phyloP scores from a whole-genome alignment of 2,329 filamentous ascomycete genomes.

The Byssoonygena ceratinophila region DNA sequence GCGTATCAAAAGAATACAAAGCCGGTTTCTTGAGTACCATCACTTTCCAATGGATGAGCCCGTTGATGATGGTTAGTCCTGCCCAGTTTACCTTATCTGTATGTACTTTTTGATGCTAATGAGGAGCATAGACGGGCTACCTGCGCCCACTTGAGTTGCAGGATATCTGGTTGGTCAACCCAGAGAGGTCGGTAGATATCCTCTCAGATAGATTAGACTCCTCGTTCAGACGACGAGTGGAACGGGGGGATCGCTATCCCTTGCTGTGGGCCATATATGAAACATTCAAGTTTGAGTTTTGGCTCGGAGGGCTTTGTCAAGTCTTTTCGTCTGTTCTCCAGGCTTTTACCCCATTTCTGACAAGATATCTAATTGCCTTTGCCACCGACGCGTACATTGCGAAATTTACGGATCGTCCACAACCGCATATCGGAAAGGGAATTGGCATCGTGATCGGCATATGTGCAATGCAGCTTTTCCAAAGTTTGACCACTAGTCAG shows the following conservation, averaged over 20 bases:
- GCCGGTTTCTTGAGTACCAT: constrained; percentile 65
- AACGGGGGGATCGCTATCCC: constrained; percentile 59
- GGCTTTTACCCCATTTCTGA: constrained; percentile 71
- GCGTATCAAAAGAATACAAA: constrained; percentile 56
- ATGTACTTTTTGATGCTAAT: neutral
- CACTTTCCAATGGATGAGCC: constrained; percentile 82
- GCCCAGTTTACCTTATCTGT: neutral
- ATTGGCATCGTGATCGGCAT: constrained; percentile 77
- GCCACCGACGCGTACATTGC: constrained; percentile 68
- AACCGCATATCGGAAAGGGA: constrained; percentile 62
- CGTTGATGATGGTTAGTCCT: constrained; percentile 61
- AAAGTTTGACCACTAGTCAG: constrained; percentile 74
- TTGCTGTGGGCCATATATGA: constrained; percentile 75
- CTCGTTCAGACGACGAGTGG: constrained; percentile 58
- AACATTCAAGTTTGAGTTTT: constrained; percentile 74
- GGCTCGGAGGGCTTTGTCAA: constrained; percentile 69
- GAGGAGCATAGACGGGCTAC: constrained; percentile 57
- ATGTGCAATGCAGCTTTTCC: constrained; percentile 70
- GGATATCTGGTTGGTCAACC: constrained; percentile 85
- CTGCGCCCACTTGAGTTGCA: constrained; percentile 69
- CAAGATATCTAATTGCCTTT: constrained; percentile 79
- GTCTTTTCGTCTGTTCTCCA: constrained; percentile 61
- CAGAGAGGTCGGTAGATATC: constrained; percentile 59
- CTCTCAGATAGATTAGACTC: constrained; percentile 56
- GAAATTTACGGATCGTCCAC: constrained; percentile 38